phyloP scores from a whole-genome alignment of 78 protist genomes.

The Speleostelium caveatum region DNA sequence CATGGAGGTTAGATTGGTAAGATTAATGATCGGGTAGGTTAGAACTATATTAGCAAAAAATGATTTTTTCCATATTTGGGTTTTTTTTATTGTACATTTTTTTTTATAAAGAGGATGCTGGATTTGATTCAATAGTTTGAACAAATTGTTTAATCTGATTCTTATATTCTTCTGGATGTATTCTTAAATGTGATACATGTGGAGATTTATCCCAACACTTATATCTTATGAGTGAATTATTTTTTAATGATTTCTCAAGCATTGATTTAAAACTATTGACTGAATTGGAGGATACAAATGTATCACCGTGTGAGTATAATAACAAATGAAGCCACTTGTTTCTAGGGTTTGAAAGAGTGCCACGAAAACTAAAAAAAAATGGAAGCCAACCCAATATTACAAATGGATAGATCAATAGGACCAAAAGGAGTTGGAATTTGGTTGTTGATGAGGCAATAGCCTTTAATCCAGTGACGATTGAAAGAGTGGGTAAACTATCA shows the following conservation, averaged over 20 bases:
- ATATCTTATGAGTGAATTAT: neutral
- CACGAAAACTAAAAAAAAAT: neutral
- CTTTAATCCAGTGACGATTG: neutral
- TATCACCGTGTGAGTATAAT: constrained; percentile 38
- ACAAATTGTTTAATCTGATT: no score
- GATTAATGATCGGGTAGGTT: no score
- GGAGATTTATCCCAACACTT: constrained; percentile 32
- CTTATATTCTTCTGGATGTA: constrained; percentile 44
- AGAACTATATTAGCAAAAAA: no score
- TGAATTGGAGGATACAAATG: constrained; percentile 1
- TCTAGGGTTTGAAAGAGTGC: neutral
- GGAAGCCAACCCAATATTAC: neutral
- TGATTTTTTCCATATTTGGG: no score
- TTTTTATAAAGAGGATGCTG: no score
- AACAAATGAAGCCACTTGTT: constrained; percentile 49
- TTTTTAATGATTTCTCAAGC: neutral
- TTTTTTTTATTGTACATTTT: no score
- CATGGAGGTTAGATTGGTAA: no score
- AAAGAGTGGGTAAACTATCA: constrained; percentile 42
- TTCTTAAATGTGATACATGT: constrained; percentile 30
- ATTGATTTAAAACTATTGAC: neutral
- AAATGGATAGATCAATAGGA: neutral
- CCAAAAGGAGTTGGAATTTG: neutral
- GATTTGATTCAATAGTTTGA: no score
- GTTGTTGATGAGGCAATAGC: constrained; percentile 7